These are phyloP conservation scores for Colletotrichum scovillei DNA, from an alignment of 2,329 filamentous ascomycete genomes.

Conservation along the genomic window DNA sequence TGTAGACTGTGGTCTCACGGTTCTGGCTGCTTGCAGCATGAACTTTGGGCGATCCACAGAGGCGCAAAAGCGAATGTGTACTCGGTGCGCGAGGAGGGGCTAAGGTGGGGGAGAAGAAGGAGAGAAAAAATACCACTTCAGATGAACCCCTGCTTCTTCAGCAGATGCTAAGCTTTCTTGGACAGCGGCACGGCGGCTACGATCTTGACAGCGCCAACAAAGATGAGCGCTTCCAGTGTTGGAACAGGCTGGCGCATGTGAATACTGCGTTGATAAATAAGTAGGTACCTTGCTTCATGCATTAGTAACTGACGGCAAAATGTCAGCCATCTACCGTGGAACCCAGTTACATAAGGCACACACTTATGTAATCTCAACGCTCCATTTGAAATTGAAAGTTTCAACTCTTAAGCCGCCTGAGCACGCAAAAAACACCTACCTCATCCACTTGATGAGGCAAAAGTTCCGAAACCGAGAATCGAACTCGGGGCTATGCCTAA, in stretches of 20 bases:
- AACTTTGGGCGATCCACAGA: background rate
- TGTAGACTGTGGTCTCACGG: too few species aligned
- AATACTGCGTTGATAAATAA: too few species aligned
- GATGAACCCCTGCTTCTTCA: conserved; percentile 9
- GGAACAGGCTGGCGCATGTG: background rate
- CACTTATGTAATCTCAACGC: too few species aligned
- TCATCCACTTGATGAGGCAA: background rate
- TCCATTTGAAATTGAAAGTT: too few species aligned
- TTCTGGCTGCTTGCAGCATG: background rate
- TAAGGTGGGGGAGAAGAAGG: background rate
- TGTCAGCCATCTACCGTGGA: too few species aligned
- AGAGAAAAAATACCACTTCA: background rate
- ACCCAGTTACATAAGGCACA: too few species aligned
- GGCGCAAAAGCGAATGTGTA: background rate
- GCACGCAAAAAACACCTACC: too few species aligned
- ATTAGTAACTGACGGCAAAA: too few species aligned
- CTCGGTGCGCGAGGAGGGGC: background rate
- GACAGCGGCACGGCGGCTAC: background rate
- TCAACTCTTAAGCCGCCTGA: too few species aligned
- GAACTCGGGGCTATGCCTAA: conserved; percentile 35
- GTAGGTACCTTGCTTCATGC: too few species aligned
- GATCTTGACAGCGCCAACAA: background rate
- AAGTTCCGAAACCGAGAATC: conserved; percentile 32
- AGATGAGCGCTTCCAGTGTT: background rate
- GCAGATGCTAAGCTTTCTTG: conserved; percentile 12